Base-by-base conservation (phyloP, 2,329 filamentous ascomycete genomes). In the Hortaea sp. region DNA sequence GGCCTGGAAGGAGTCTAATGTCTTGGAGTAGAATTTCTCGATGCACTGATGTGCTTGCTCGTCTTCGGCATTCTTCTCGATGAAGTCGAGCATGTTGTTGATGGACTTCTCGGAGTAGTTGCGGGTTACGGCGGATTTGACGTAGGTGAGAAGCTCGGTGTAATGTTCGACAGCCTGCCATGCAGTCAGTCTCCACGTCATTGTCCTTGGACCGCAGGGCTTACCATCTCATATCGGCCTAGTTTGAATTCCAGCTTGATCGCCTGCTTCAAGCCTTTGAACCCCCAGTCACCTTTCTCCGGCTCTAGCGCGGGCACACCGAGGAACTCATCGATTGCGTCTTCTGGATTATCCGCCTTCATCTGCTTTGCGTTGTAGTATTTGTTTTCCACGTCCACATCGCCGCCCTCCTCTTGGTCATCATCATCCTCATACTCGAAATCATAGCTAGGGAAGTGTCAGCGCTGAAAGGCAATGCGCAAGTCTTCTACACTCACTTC, bases 91-190 rank as follows among this genome's bases (percentile, higher is more conserved):
- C 83, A 98, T 95, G 66, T 95, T 97, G 70, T 97, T 97, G 71
- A 98, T 95, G 9, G 90, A 97, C 66, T 97, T 97, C 68, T 98
- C 92, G 1, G 92, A 95, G 69, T 97, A 97, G 69, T 97, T 98
- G 52, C 92, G 82, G 37, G 92, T 97, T 41, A 98, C 90, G 6
- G 90, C 90, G 3, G 87, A 94, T 67, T 92, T 95, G 70, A 97
- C 89, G 61, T 97, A 98, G 41, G 89, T 97, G 54, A 98, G 80
- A 29, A 98, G 86, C 69, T 97, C 88, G 54, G 80, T 82, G 69
- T 94, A 98, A 67, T 98, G 89, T 62, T 90, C 81, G 41, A 89
- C 81, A 6, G 90, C 90, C 87, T 95, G 54, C 43, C 29, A 5
- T 42, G 30, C 39, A 48, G 13, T 31, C 43, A 48, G 41, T 37